Evolutionary conservation across 2,329 filamentous ascomycete species (phyloP).

Genomic region (Colletotrichum viniferum): DNA sequence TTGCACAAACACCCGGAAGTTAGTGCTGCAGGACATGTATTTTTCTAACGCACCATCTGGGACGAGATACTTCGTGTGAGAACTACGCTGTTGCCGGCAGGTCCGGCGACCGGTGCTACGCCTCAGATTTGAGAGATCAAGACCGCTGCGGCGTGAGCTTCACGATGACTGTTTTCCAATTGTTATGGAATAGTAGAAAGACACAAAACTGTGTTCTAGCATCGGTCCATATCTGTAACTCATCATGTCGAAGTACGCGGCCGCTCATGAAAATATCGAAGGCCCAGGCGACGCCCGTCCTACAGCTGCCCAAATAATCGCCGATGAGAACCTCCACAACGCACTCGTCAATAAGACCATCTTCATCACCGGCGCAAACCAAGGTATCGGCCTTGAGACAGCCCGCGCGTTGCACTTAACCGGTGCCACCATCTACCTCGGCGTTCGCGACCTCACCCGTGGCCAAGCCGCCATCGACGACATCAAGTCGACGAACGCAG

Average conservation of each 20-base stretch:
- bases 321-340: constrained; percentile 9
- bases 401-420: constrained; percentile 39
- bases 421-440: constrained; percentile 40
- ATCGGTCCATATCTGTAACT: rapidly evolving
- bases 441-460: constrained; percentile 36
- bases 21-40: background rate
- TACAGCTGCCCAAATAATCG: constrained; percentile 20
- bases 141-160: rapidly evolving
- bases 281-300: constrained; percentile 21
- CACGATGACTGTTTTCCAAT: too few species aligned
- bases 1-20: background rate
- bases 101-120: rapidly evolving
- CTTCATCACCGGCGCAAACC: constrained; percentile 41
- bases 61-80: background rate
- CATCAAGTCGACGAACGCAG: background rate
- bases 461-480: constrained; percentile 30
- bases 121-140: rapidly evolving
- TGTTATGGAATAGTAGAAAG: too few species aligned
- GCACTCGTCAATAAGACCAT: constrained; percentile 35
- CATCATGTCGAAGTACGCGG: background rate
- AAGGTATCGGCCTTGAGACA: constrained; percentile 42
- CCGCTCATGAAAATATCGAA: background rate
- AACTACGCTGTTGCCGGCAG: background rate
- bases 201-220: too few species aligned
- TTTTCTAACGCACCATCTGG: rapidly evolving